A percentile compares a stretch with the other conserved stretches of the same genome.
Conservation (phyloP, 1,284 basidiomycete genomes). For the Ganoderma leucocontextum region DNA sequence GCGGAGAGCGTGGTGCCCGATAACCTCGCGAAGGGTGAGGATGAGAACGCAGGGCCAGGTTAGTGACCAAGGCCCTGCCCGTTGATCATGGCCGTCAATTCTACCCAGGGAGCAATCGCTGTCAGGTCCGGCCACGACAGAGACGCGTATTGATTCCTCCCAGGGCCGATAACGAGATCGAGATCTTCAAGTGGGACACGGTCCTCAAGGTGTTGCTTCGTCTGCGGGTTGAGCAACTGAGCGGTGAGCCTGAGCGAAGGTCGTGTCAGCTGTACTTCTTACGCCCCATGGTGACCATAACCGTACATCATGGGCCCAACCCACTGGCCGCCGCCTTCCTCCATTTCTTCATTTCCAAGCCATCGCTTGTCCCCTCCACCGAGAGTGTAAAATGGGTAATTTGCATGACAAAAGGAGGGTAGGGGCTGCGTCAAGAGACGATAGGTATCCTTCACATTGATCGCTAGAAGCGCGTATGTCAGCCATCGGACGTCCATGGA, state of each 20-base stretch:
- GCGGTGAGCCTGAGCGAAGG: slow-evolving; percentile 61
- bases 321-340: slow-evolving; percentile 74
- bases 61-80: slow-evolving; percentile 73
- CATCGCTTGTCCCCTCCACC: slow-evolving; percentile 74
- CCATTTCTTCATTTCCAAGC: slow-evolving; percentile 57
- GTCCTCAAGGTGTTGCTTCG: slow-evolving; percentile 47
- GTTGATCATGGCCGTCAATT: slow-evolving; percentile 68
- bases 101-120: slow-evolving; percentile 81
- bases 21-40: not conserved
- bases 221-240: slow-evolving; percentile 62
- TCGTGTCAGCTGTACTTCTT: slow-evolving; percentile 1
- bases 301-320: slow-evolving; percentile 75
- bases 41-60: slow-evolving; percentile 9
- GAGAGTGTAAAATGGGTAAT: slow-evolving; percentile 78
- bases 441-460: slow-evolving; percentile 38
- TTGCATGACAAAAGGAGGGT: slow-evolving; percentile 59
- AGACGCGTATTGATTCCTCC: slow-evolving; percentile 68
- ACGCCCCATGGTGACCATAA: not conserved
- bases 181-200: slow-evolving; percentile 53
- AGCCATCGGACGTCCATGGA: not conserved
- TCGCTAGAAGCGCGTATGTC: slow-evolving; percentile 5
- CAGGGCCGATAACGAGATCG: slow-evolving; percentile 57
- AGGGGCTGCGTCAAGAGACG: slow-evolving; percentile 60
- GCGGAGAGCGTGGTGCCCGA: slow-evolving; percentile 1
- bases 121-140: slow-evolving; percentile 74